Base-by-base conservation (phyloP, 768 basidiomycete species). In the Serendipita sp. region DNA sequence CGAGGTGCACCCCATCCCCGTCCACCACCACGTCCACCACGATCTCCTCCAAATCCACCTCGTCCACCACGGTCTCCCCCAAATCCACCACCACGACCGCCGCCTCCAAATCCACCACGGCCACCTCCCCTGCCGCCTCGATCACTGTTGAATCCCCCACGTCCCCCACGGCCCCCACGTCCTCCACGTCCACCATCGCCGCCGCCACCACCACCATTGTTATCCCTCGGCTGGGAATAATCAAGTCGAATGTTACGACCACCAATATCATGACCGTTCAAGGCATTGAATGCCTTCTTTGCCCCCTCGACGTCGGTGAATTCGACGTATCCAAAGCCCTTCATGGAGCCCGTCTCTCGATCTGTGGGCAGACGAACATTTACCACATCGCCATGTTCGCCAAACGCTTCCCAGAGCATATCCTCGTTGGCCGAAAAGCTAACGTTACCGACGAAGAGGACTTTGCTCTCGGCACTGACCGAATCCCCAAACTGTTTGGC, bases 301-400 rank as follows among this genome's bases (percentile, higher is more conserved):
- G 96, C 89, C 64, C 81, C 76, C 32, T 85, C 88, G 45, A 91
- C 71, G 69, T 86, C 85, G 68, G 86, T 83, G 75, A 94, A 96
- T 75, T 97, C 92, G 71, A 99, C 89, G 75, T 98, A 98, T 24
- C 86, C 96, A 75, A 95, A 98, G 70, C 96, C 96, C 75, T 97
- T 98, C 53, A 90, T 86, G 67, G 79, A 81, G 34, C 92, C 93
- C 4, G 88, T 81, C 60, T 99, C 96, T 68, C 90, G 80, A 74
- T 98, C 93, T 45, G 93, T 96, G 35, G 93, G 92, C 60, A 99
- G 77, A 65, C 93, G 84, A 45, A 97, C 90, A 71, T 78, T 86
- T 77, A 89, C 88, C 67, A 96, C 83, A 47, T 83, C 79, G 65
- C 91, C 91, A 72, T 86, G 86, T 72, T 92, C 91, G 68, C 84